Conservation (phyloP, 2,329 filamentous ascomycete species). For the Colletotrichum orchidophilum region DNA sequence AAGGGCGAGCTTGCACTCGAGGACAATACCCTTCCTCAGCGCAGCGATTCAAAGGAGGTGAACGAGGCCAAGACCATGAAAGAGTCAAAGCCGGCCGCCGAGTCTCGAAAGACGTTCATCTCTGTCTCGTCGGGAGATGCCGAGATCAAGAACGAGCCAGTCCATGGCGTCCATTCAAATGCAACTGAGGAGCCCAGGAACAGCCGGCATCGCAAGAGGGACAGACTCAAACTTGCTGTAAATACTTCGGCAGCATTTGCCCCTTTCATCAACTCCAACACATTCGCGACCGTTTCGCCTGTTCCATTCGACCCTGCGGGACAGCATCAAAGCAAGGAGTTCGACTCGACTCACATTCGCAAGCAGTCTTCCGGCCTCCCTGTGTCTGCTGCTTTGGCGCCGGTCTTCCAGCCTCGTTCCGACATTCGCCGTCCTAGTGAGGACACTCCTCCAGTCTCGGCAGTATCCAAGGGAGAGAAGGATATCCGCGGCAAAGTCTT, state of each 20-base stretch:
- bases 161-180: not conserved
- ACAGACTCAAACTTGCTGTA: conserved; percentile 19
- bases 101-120: not conserved
- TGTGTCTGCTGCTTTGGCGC: conserved; percentile 57
- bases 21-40: conserved; percentile 36
- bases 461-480: conserved; percentile 27
- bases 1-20: conserved; percentile 58
- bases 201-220: conserved; percentile 10
- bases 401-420: conserved; percentile 57
- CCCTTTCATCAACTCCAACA: conserved; percentile 3
- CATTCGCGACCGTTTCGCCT: not conserved
- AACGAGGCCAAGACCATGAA: conserved; percentile 13
- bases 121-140: conserved; percentile 1
- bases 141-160: not conserved
- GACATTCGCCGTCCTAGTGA: conserved; percentile 20
- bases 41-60: conserved; percentile 49
- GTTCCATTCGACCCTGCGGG: not conserved
- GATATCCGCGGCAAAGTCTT: not conserved
- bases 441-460: conserved; percentile 39
- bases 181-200: not conserved
- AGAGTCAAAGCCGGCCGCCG: conserved; percentile 28
- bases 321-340: not conserved
- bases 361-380: conserved; percentile 50
- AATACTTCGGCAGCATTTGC: conserved; percentile 21
- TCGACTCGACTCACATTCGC: not conserved